Evolutionary conservation across 2,329 filamentous ascomycete genomes (phyloP).

Genomic region (Dothiorella sarmentorum): DNA sequence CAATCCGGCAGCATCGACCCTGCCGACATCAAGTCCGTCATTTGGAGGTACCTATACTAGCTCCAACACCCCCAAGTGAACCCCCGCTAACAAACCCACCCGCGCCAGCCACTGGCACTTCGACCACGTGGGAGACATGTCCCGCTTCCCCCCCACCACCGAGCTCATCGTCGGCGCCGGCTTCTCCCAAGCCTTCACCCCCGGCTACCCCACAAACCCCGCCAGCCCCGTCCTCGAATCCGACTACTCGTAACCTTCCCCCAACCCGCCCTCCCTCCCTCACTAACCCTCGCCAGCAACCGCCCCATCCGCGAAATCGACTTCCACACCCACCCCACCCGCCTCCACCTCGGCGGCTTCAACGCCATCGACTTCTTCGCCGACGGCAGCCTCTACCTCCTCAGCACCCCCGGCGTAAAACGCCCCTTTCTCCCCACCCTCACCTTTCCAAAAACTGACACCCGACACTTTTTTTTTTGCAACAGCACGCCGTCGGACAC

Average conservation of each 20-base stretch:
- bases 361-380: constrained; percentile 53
- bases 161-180: constrained; percentile 53
- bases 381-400: constrained; percentile 55
- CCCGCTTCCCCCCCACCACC: constrained; percentile 45
- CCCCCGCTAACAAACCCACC: neutral
- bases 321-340: constrained; percentile 30
- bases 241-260: constrained; percentile 18
- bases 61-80: too few species aligned
- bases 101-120: constrained; percentile 41
- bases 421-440: neutral
- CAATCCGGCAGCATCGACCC: constrained; percentile 31
- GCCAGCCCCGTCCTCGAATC: constrained; percentile 25
- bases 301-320: constrained; percentile 27
- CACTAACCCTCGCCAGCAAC: constrained; percentile 14
- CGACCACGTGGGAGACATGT: constrained; percentile 53
- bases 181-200: constrained; percentile 45
- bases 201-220: constrained; percentile 44
- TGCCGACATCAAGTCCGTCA: constrained; percentile 35
- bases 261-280: neutral
- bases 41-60: constrained; percentile 30
- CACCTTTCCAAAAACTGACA: neutral
- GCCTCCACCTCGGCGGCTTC: constrained; percentile 41
- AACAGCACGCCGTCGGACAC: constrained; percentile 48
- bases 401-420: constrained; percentile 49
- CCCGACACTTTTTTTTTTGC: too few species aligned